These are phyloP conservation scores for Prunus kanzakura DNA, from an alignment of 306 rosid genomes.

Conservation along the genomic window DNA sequence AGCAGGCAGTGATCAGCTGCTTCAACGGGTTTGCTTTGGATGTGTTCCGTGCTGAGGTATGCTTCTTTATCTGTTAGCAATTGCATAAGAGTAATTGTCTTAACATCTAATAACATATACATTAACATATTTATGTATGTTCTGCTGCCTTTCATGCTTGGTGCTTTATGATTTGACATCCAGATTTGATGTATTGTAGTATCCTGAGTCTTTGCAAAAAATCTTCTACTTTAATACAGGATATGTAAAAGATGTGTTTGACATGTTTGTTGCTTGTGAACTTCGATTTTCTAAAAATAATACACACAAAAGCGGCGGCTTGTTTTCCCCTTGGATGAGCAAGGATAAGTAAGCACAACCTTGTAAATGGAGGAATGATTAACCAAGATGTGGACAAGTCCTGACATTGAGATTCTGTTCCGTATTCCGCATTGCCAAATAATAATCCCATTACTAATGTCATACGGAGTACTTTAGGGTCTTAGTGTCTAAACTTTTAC, in stretches of 20 bases:
- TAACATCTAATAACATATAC: not conserved
- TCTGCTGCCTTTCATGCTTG: not conserved
- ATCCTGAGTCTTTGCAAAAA: slow-evolving; percentile 2
- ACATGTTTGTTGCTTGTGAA: slow-evolving; percentile 12
- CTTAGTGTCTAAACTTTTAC: not conserved
- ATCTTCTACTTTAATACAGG: not conserved
- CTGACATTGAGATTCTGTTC: not conserved
- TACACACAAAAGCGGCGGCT: not conserved
- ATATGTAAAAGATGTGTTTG: not conserved
- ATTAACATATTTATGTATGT: not conserved
- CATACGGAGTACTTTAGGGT: no score
- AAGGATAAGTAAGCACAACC: not conserved
- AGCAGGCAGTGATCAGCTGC: slow-evolving; percentile 95
- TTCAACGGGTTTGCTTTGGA: slow-evolving; percentile 93
- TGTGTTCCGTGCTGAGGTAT: slow-evolving; percentile 89
- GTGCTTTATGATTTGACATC: not conserved
- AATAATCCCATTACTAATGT: no score
- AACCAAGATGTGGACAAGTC: no score
- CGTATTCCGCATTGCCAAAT: not conserved
- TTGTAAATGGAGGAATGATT: not conserved
- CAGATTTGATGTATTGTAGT: not conserved
- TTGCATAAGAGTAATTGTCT: not conserved
- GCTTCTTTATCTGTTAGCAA: slow-evolving; percentile 11
- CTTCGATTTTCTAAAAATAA: not conserved
- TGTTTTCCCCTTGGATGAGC: not conserved